Base-by-base conservation (phyloP, 305 asterid genomes). In the Fraxinus sp. region DNA sequence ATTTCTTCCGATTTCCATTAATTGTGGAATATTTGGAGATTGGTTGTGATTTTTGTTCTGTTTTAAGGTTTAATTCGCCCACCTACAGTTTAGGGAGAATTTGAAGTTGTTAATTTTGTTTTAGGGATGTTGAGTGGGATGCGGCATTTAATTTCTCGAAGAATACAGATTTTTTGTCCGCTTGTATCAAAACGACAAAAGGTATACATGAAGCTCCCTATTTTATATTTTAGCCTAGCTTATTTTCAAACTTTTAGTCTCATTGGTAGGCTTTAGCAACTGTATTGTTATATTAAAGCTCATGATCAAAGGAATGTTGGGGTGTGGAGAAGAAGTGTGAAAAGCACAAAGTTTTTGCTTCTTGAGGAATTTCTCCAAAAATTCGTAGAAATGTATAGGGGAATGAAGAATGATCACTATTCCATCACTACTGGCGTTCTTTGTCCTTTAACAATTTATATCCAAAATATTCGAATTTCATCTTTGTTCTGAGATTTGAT, bases 81-180 rank as follows among this genome's bases (percentile, higher is more conserved):
- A 1, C 49, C 8, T 33, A n/a, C 44, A 73, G 30, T 73, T 73
- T 73, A 39, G 26, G 49, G 46, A 8, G 16, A 73, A 36, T 35
- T 73, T 73, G 52, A 73, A 36, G 28, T 82, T 16, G 55, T 79
- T 16, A 35, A 78, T 35, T 28, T 66, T 35, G 4, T 79, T 55
- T 71, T 14, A 91, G 94, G 84, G 88, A 89, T 79, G 90, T 83
- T 3, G 93, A 88, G 79, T 89, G 92, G 95, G 81, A 91, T 37
- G 86, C 86, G 2, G 95, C 97, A 4, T 93, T 93, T 39, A 91
- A 93, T 85, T 92, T 92, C 87, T 90, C 97, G 3, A 86, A 82
- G 79, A 88, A 93, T 68, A 84, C 92, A 8, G 86, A 82, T 62
- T 93, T 93, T 85, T 76, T 93, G 87, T 76, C 88, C 5, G 86